phyloP scores from a whole-genome alignment of 75 land plant genomes.

The Sequoia sempervirens region DNA sequence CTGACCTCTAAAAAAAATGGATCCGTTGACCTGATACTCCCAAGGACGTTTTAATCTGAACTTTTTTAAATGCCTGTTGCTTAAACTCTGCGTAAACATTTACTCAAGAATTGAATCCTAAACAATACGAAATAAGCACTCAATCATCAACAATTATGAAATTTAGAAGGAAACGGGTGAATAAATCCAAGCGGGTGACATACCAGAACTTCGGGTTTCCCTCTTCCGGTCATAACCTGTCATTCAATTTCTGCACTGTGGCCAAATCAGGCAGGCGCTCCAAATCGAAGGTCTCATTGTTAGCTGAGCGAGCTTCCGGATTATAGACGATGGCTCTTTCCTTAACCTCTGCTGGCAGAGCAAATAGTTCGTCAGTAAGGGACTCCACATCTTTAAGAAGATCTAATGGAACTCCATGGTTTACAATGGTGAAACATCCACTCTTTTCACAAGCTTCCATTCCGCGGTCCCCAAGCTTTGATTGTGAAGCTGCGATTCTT shows the following conservation, averaged over 20 bases:
- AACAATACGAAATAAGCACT: too few relatives aligned
- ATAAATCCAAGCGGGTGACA: not conserved
- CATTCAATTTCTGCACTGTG: not conserved
- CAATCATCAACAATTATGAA: too few relatives aligned
- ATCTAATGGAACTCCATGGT: not conserved
- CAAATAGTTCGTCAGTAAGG: not conserved
- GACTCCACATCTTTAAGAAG: not conserved
- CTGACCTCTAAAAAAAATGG: too few relatives aligned
- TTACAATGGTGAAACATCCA: constrained; percentile 4
- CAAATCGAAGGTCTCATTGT: not conserved
- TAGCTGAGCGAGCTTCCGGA: not conserved
- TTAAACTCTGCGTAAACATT: too few relatives aligned
- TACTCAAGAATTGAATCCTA: too few relatives aligned
- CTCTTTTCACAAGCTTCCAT: not conserved
- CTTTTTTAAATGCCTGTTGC: too few relatives aligned
- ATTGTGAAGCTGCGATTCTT: not conserved
- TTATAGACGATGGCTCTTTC: not conserved
- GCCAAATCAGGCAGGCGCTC: not conserved
- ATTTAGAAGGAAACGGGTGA: too few relatives aligned
- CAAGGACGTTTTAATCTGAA: too few relatives aligned
- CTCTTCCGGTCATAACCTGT: not conserved
- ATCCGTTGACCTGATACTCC: too few relatives aligned
- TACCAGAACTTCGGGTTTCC: not conserved
- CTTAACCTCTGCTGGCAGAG: not conserved
- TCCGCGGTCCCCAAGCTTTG: not conserved